phyloP scores from a whole-genome alignment of 768 basidiomycete species.

The Cubamyces lactineus region DNA sequence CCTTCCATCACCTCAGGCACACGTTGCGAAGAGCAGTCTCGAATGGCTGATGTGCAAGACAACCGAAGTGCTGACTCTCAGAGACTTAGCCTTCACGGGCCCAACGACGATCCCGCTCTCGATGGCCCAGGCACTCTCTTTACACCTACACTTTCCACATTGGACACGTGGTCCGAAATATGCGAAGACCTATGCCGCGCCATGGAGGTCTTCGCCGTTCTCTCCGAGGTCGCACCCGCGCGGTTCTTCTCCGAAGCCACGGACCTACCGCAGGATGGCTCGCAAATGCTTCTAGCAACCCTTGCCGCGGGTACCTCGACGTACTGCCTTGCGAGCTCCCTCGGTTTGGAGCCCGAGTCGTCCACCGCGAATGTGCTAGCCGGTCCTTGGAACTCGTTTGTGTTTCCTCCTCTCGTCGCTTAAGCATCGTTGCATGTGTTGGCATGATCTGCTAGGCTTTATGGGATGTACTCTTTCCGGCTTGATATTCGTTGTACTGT shows the following conservation, averaged over 20 bases:
- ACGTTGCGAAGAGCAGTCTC: too few species aligned
- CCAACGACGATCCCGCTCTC: too few species aligned
- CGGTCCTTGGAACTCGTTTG: constrained; percentile 7
- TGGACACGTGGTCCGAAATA: constrained; percentile 18
- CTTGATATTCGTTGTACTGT: too few species aligned
- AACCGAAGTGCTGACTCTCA: too few species aligned
- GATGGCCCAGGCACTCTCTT: not conserved
- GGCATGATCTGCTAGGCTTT: too few species aligned
- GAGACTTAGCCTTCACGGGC: too few species aligned
- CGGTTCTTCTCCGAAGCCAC: not conserved
- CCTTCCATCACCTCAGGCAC: too few species aligned
- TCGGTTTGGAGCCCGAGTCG: not conserved
- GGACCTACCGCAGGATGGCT: too few species aligned
- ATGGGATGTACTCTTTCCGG: too few species aligned
- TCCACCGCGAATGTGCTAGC: not conserved
- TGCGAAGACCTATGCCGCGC: constrained; percentile 16
- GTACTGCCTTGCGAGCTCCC: not conserved
- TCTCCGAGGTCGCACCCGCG: not conserved
- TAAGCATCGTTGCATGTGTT: not conserved
- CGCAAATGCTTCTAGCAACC: too few species aligned
- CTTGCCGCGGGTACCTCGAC: too few species aligned
- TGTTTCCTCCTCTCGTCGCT: not conserved
- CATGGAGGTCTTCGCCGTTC: constrained; percentile 10
- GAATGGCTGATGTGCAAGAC: too few species aligned
- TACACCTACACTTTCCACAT: not conserved